Evolutionary conservation across 805 yeast genomes (phyloP), one percentile per base, ranked within the genome.

Genomic region (Candida manassasensis): DNA sequence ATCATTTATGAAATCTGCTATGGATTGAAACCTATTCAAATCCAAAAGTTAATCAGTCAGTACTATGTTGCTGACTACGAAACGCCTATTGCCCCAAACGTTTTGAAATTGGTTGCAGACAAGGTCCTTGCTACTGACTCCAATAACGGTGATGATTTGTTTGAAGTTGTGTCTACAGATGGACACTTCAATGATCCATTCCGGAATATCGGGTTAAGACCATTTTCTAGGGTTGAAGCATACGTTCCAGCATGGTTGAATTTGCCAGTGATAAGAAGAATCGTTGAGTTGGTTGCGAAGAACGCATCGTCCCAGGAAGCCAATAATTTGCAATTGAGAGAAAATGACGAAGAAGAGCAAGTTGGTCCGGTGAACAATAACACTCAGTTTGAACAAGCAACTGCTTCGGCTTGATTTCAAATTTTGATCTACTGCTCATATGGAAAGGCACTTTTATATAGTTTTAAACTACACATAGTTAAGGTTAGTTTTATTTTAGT

Each of bases 231-330:
- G 54, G 81, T 82, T 49, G 87, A 85, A 65, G 88, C 95, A 12
- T 93, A 89, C 54, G 90, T 93, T 43, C 98, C 98, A 26, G 89
- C 95, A 1, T 85, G 94, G 85, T 69, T 93, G 62, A 84, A 82
- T 48, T 77, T 89, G 45, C 97, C 97, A 29, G 81, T 77, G 27
- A 81, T 94, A 24, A 83, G 94, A 67, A 74, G 93, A 60, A 79
- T 93, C 32, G 85, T 89, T 26, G 96, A 89, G 57, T 69, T 93
- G 48, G 90, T 84, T 31, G 85, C 95, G 9, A 81, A 79, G 61
- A 83, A 82, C 53, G 94, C 90, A 12, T 71, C 83, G 15, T 85
- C 72, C 10, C 86, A 79, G 56, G 84, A 80, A 42, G 53, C 55
- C 6, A 42, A 35, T 16, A 40, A 29, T 19, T 25, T 35, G 16